Base-by-base conservation (phyloP, 2,329 filamentous ascomycete genomes). In the Aspergillus ochraceoroseus region DNA sequence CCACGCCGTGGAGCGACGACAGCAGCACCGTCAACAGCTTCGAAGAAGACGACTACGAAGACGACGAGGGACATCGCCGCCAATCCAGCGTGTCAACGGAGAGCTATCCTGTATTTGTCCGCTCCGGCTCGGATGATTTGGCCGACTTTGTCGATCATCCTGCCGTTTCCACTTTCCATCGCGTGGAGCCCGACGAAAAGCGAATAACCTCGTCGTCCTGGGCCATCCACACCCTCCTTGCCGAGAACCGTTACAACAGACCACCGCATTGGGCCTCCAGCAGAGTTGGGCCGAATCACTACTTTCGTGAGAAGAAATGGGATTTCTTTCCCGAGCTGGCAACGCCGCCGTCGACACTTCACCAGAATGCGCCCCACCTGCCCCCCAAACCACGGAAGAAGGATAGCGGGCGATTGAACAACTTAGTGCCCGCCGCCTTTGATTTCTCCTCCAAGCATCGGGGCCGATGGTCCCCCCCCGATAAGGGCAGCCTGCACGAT, bases 251-350 rank as follows among this genome's bases (percentile, higher is more conserved):
- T 8, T 58, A 58, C 36, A 52, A 49, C 3, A 52, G 46, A 2
- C 50, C 52, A 2, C 40, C 50, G 0, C 44, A 49, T 7, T 57
- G 57, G 54, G 39, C 36, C 7, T 44, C 48, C 17, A 51, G 36
- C 5, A 51, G 51, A 4, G 40, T 46, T 2, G 58, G 55, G 13
- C 50, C 56, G 3, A 62, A 58, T 39, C 61, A 62, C 44, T 66
- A 65, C 31, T 66, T 66, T 31, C 55, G 62, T 5, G 63, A 66
- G 31, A 66, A 66, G 49, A 66, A 64, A 44, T 66, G 60, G 61
- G 62, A 66, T 45, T 64, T 64, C 46, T 66, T 66, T 42, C 63
- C 63, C 1, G 63, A 66, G 42, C 34, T 66, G 20, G 63, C 60
- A 0, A 56, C 57, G 0, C 58, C 57, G 0, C 58, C 60, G 2